Conservation (phyloP, 768 basidiomycete species). For the Lentinula aciculospora region DNA sequence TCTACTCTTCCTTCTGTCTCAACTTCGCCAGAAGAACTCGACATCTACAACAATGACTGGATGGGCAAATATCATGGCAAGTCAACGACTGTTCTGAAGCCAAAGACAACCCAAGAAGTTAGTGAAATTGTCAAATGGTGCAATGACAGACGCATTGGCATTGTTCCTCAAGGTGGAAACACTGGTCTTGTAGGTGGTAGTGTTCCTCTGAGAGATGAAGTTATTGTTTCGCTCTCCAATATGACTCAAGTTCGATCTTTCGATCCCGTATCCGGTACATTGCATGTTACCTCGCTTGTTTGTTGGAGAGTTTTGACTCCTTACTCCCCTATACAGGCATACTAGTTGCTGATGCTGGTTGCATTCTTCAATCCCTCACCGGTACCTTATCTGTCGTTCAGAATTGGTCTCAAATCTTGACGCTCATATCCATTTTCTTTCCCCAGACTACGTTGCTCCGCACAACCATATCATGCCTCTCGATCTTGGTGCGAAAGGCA, state of each 20-base stretch:
- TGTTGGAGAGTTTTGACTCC: conserved; percentile 6
- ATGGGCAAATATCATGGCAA: conserved; percentile 91
- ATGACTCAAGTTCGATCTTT: conserved; percentile 80
- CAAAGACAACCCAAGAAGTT: conserved; percentile 84
- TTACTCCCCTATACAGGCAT: conserved; percentile 50
- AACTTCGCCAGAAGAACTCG: conserved; percentile 57
- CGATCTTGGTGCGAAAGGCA: conserved; percentile 94
- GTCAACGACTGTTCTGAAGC: conserved; percentile 82
- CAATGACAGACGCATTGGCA: conserved; percentile 70
- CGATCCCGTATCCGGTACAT: conserved; percentile 74
- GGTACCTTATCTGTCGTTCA: neutral
- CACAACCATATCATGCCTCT: conserved; percentile 95
- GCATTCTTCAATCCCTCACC: conserved; percentile 83
- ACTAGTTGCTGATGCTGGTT: conserved; percentile 90
- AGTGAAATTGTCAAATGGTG: conserved; percentile 87
- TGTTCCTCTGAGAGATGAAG: conserved; percentile 82
- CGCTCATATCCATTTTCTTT: neutral
- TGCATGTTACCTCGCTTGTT: conserved; percentile 13
- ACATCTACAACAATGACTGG: conserved; percentile 86
- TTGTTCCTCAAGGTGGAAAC: conserved; percentile 98
- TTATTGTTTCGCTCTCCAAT: conserved; percentile 79
- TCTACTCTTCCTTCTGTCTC: conserved; percentile 55
- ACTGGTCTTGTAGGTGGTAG: conserved; percentile 97
- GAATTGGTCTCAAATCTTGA: too few relatives aligned
- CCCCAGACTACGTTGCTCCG: conserved; percentile 67